Percentiles rank a stretch among this genome's conserved stretches.
phyloP scores from a whole-genome alignment of 345 rosid species.

The thale cress (Arabidopsis thaliana) region TAIR10.1 NC_003071.7:9718501-9719000 shows the following conservation, averaged over 20 bases:
- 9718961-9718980: constrained; percentile 58
- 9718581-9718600: constrained; percentile 59
- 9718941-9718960: constrained; percentile 82
- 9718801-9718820: constrained; percentile 8
- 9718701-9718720: constrained; percentile 55
- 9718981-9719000: constrained; percentile 68
- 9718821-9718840: background rate
- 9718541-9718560: constrained; percentile 51
- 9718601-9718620: constrained; percentile 83
- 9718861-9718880: constrained; percentile 87
- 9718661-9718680: constrained; percentile 64
- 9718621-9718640: constrained; percentile 71
- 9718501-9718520: constrained; percentile 71
- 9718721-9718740: constrained; percentile 61
- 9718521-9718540: constrained; percentile 77
- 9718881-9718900: constrained; percentile 79
- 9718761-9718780: constrained; percentile 72
- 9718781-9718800: background rate
- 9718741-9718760: constrained; percentile 65
- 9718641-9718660: constrained; percentile 56
- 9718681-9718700: constrained; percentile 57
- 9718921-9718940: constrained; percentile 76
- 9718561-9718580: constrained; percentile 60
- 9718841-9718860: constrained; percentile 36
- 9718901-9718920: constrained; percentile 46